A percentile compares a stretch with the other conserved stretches of the same genome.
Conservation (phyloP, 1,139 yeast genomes). For the Entelexis sorbosivorans region DNA sequence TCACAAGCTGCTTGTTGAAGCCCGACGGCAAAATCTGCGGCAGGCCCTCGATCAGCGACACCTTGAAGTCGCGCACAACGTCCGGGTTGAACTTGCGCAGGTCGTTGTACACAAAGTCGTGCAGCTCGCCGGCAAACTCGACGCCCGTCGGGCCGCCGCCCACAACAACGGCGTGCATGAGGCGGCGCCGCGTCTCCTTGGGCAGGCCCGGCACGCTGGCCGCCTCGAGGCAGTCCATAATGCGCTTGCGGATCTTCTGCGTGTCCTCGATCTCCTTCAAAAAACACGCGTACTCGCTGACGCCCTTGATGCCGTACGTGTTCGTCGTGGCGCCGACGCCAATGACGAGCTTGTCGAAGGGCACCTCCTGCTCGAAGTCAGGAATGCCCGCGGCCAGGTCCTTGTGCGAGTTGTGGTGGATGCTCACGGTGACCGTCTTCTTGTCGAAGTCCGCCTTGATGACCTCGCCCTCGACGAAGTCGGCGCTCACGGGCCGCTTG, state of each 20-base stretch:
- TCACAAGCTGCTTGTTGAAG: constrained; percentile 71
- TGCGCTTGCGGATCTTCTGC: constrained; percentile 58
- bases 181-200: constrained; percentile 68
- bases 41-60: constrained; percentile 78
- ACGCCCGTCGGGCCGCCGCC: constrained; percentile 99
- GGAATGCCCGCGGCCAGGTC: constrained; percentile 27
- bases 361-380: constrained; percentile 24
- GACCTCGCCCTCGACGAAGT: constrained; percentile 86
- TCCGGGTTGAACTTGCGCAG: constrained; percentile 81
- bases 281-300: constrained; percentile 72
- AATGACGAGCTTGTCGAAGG: constrained; percentile 70
- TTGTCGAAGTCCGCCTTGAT: constrained; percentile 62
- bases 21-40: constrained; percentile 76
- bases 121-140: constrained; percentile 89
- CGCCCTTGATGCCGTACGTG: constrained; percentile 90
- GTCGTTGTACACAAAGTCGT: constrained; percentile 88
- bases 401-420: constrained; percentile 30
- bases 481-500: constrained; percentile 65
- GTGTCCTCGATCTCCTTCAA: constrained; percentile 82
- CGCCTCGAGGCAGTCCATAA: constrained; percentile 73
- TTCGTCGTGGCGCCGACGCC: constrained; percentile 92
- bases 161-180: constrained; percentile 73
- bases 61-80: constrained; percentile 66
- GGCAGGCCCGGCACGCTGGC: constrained; percentile 66
- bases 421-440: constrained; percentile 49